Conservation (phyloP, 805 yeast species). For the Candida coquimbonensis region DNA sequence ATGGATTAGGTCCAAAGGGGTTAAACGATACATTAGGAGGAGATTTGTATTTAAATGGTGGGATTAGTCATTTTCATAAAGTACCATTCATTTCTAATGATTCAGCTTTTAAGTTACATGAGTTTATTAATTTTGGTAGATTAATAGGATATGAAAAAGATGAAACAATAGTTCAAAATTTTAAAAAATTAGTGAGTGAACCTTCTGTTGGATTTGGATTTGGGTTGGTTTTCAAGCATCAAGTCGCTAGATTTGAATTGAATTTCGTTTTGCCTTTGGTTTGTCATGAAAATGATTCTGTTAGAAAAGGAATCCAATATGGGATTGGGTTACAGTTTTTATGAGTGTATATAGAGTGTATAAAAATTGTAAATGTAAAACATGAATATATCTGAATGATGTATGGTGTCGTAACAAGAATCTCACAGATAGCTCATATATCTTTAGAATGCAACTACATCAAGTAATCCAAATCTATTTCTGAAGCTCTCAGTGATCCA, state of each 20-base stretch:
- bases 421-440: too few species aligned
- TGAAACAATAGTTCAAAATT: conserved; percentile 11
- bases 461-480: too few species aligned
- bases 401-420: too few species aligned
- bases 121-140: conserved; percentile 62
- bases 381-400: too few species aligned
- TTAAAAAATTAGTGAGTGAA: conserved; percentile 25
- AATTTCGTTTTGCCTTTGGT: conserved; percentile 57
- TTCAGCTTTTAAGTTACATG: conserved; percentile 54
- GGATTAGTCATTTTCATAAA: conserved; percentile 50
- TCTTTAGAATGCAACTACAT: too few species aligned
- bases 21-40: conserved; percentile 61
- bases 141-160: conserved; percentile 34
- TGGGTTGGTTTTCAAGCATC: conserved; percentile 56
- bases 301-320: conserved; percentile 60
- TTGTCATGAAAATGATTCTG: conserved; percentile 40
- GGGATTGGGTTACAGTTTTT: conserved; percentile 58
- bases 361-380: neutral
- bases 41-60: conserved; percentile 46
- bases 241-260: conserved; percentile 61
- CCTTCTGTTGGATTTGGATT: conserved; percentile 51
- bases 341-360: conserved; percentile 18
- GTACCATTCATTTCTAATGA: conserved; percentile 45
- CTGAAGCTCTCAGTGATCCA: too few species aligned
- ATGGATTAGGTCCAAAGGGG: conserved; percentile 61